These are phyloP conservation scores for Penicillium sp. DNA, from an alignment of 2,329 filamentous ascomycete genomes.

Conservation along the genomic window DNA sequence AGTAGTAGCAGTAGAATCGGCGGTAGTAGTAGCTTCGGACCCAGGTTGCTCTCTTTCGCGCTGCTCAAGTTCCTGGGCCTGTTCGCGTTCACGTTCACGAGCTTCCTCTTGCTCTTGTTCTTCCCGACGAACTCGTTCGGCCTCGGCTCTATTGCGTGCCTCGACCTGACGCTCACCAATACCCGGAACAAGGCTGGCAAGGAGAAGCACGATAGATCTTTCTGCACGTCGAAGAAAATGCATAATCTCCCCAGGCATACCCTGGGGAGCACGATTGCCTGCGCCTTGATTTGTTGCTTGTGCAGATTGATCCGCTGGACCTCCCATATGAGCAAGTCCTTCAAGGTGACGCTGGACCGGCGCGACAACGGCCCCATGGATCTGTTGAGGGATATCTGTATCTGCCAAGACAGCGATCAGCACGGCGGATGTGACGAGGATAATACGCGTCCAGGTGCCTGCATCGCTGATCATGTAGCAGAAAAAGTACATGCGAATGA, in stretches of 20 bases:
- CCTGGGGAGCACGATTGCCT: slow-evolving; percentile 6
- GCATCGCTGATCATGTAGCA: slow-evolving; percentile 61
- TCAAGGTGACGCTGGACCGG: slow-evolving; percentile 52
- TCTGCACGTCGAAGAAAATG: slow-evolving; percentile 53
- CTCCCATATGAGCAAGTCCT: slow-evolving; percentile 40
- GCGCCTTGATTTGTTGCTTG: slow-evolving; percentile 10
- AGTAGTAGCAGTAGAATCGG: not conserved
- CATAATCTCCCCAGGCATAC: slow-evolving; percentile 21
- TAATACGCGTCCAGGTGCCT: slow-evolving; percentile 49
- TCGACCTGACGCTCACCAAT: slow-evolving; percentile 65
- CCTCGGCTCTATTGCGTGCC: slow-evolving; percentile 58
- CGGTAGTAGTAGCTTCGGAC: not conserved
- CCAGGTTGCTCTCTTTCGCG: not conserved
- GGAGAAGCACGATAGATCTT: slow-evolving; percentile 63
- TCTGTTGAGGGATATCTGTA: slow-evolving; percentile 41
- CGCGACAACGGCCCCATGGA: slow-evolving; percentile 39
- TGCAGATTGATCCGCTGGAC: slow-evolving; percentile 26
- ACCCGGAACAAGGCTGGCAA: slow-evolving; percentile 65
- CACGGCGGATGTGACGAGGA: slow-evolving; percentile 44
- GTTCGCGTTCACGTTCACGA: not conserved
- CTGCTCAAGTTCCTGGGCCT: not conserved
- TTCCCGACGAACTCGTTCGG: slow-evolving; percentile 32
- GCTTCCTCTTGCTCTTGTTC: slow-evolving; percentile 9
- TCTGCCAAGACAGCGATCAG: slow-evolving; percentile 47
- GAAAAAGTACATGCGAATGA: slow-evolving; percentile 62